Evolutionary conservation across 257 asterid genomes (phyloP).

Genomic region (Eustoma russellianum): DNA sequence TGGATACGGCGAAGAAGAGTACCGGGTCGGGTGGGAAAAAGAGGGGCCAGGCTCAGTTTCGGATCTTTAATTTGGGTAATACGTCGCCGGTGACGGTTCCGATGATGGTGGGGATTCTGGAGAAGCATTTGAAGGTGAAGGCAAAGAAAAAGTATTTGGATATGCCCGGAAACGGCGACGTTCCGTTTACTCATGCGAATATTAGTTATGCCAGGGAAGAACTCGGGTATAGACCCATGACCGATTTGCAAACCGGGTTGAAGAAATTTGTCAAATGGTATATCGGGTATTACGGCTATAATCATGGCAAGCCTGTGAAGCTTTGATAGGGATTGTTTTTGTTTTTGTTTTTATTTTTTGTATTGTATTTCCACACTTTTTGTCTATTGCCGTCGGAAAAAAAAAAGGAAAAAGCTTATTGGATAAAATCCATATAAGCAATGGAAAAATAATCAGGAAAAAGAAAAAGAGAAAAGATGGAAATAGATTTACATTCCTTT

Average conservation of each 20-base stretch:
- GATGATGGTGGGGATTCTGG: conserved; percentile 65
- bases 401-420: neutral
- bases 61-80: conserved; percentile 73
- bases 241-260: conserved; percentile 83
- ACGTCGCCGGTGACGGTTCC: conserved; percentile 77
- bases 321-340: conserved; percentile 11
- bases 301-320: conserved; percentile 47
- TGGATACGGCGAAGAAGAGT: conserved; percentile 66
- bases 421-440: conserved; percentile 5
- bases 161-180: conserved; percentile 92
- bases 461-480: conserved; percentile 7
- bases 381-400: neutral
- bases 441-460: neutral
- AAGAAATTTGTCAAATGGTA: conserved; percentile 78
- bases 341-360: neutral
- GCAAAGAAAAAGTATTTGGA: conserved; percentile 53
- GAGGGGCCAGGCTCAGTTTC: conserved; percentile 52
- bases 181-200: conserved; percentile 74
- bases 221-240: conserved; percentile 65
- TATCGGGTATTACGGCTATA: conserved; percentile 50
- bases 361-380: conserved; percentile 11
- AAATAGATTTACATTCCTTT: conserved; percentile 24
- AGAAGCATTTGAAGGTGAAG: conserved; percentile 55
- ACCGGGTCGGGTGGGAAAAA: conserved; percentile 87
- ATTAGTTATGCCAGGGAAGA: conserved; percentile 56